phyloP scores from a whole-genome alignment of 2,329 filamentous ascomycete species.

The Microsporum audouinii region DNA sequence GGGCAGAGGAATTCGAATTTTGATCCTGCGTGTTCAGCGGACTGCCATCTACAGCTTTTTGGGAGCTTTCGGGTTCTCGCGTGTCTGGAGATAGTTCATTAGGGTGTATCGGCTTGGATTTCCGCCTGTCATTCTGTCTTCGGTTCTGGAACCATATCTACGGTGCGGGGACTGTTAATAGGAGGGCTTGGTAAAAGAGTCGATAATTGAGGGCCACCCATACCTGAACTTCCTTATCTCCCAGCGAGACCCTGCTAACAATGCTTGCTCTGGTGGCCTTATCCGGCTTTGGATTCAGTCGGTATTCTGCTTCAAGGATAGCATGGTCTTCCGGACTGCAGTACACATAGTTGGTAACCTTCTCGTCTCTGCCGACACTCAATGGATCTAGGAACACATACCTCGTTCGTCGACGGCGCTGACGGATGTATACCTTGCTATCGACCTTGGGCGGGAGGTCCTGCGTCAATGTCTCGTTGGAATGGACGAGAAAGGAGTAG shows the following conservation, averaged over 20 bases:
- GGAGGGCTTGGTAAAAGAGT: neutral
- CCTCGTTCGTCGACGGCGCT: constrained; percentile 53
- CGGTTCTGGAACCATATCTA: constrained; percentile 98
- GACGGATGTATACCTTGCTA: constrained; percentile 48
- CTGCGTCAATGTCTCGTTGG: constrained; percentile 44
- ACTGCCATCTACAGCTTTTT: neutral
- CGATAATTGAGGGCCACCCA: constrained; percentile 23
- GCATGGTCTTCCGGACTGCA: constrained; percentile 75
- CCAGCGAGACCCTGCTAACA: constrained; percentile 72
- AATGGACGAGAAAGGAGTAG: constrained; percentile 51
- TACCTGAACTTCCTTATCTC: constrained; percentile 95
- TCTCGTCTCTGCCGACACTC: neutral
- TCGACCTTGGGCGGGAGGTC: constrained; percentile 47
- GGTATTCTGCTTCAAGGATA: constrained; percentile 75
- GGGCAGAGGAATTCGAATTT: neutral
- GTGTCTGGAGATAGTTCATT: neutral
- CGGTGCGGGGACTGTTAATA: neutral
- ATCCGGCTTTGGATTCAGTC: constrained; percentile 77
- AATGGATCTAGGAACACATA: constrained; percentile 21
- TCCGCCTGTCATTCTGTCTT: constrained; percentile 81
- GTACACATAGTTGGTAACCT: constrained; percentile 12
- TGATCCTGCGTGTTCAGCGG: neutral
- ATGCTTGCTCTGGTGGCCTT: constrained; percentile 77
- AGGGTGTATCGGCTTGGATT: constrained; percentile 54
- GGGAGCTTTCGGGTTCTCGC: neutral